Base-by-base conservation (phyloP, 225 moss, liverwort and hornwort genomes). In the Polytrichum commune region DNA sequence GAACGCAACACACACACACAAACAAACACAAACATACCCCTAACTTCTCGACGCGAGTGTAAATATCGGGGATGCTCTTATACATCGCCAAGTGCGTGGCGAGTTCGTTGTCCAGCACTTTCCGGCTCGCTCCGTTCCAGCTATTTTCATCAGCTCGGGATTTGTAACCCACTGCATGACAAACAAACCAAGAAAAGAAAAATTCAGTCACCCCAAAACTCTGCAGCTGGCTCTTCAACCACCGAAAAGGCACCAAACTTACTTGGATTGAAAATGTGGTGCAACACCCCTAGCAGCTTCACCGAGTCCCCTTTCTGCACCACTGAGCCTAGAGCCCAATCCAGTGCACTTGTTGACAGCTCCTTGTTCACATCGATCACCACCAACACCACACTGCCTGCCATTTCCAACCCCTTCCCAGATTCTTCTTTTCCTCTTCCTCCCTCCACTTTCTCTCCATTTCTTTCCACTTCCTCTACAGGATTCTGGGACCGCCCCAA, bases 71-170 rank as follows among this genome's bases (percentile, higher is more conserved):
- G 19, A 80, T 78, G n/a, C 30, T 68, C 35, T 75, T 20, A 27
- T 71, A 78, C 75, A 68, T 77, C 18, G 24, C 70, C 73, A 70
- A 60, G 23, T 80, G 82, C 29, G 70, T 8, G 2, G 83, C 82
- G 62, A 78, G 75, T 75, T 83, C 77, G 6, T 29, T 18, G 0
- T 83, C 80, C 67, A 86, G 27, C 56, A 86, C 6, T 60, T 73
- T 86, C 30, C 71, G 70, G 70, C 80, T 86, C 0, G 86, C 78
- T 58, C 86, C 86, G 20, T 86, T 86, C 86, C 86, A 86, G 73
- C 83, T 83, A 28, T 78, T 83, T 68, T 86, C 86, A 18, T 86
- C 86, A 5, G 86, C 80, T 27, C 86, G 80, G 33, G 86, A 86
- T 63, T 86, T 86, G 10, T 86, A 86, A 3, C 86, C 86, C 86